phyloP scores from a whole-genome alignment of 148 eudicot genomes.

The Amaranthus hypochondriacus region DNA sequence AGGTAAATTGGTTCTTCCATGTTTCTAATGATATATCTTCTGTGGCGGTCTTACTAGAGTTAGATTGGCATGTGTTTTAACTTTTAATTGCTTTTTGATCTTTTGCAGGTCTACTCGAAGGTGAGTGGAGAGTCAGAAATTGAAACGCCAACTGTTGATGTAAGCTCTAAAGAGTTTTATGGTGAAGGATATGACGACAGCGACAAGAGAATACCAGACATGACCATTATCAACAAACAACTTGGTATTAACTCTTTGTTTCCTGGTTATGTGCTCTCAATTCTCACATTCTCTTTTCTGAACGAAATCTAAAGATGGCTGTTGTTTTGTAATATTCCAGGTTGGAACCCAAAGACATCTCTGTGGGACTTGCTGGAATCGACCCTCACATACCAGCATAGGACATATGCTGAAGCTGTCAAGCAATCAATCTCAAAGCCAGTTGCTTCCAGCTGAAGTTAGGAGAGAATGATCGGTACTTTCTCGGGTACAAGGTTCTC shows the following conservation, averaged over 20 bases:
- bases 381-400: constrained; percentile 95
- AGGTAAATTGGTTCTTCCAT: constrained; percentile 40
- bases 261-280: not conserved
- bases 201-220: constrained; percentile 97
- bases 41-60: not conserved
- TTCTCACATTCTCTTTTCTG: not conserved
- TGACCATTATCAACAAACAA: constrained; percentile 95
- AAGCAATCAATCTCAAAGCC: constrained; percentile 75
- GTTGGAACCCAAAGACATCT: constrained; percentile 97
- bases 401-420: constrained; percentile 91
- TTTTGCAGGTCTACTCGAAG: constrained; percentile 72
- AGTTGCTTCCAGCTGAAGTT: constrained; percentile 48
- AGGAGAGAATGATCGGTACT: not conserved
- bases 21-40: not conserved
- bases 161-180: constrained; percentile 91
- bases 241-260: constrained; percentile 48
- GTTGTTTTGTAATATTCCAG: constrained; percentile 25
- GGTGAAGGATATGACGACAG: constrained; percentile 98
- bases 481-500: constrained; percentile 8
- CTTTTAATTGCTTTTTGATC: constrained; percentile 2
- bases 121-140: constrained; percentile 72
- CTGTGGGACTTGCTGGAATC: constrained; percentile 99
- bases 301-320: not conserved
- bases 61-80: not conserved
- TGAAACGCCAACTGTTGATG: constrained; percentile 76